phyloP scores from a whole-genome alignment of 2,329 filamentous ascomycete genomes.

The Aspergillus thermomutatus region DNA sequence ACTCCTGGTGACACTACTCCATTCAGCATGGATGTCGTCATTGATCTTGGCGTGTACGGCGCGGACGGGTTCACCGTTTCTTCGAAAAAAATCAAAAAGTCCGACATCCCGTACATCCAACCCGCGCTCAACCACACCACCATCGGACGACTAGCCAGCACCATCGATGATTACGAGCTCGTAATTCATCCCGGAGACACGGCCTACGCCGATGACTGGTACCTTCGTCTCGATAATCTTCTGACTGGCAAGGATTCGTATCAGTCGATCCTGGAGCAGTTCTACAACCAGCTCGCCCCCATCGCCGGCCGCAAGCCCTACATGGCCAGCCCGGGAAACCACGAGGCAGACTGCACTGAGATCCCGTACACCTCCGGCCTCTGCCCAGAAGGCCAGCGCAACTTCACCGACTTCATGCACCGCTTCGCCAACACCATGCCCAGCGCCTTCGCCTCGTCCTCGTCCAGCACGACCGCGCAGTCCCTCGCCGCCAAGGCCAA shows the following conservation, averaged over 20 bases:
- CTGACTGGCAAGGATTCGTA: conserved; percentile 51
- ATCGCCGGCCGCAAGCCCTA: conserved; percentile 55
- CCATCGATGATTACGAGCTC: conserved; percentile 55
- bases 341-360: conserved; percentile 53
- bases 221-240: conserved; percentile 44
- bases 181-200: conserved; percentile 45
- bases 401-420: conserved; percentile 60
- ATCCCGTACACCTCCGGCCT: conserved; percentile 21
- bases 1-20: conserved; percentile 53
- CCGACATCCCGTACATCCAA: conserved; percentile 48
- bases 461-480: conserved; percentile 40
- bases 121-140: conserved; percentile 58
- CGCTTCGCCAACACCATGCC: conserved; percentile 55
- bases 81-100: conserved; percentile 45
- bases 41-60: conserved; percentile 56
- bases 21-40: conserved; percentile 52
- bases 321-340: conserved; percentile 58
- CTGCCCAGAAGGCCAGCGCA: conserved; percentile 50
- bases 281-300: conserved; percentile 55
- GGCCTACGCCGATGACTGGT: conserved; percentile 60
- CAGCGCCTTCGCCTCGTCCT: conserved; percentile 49
- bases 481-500: conserved; percentile 46
- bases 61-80: conserved; percentile 51
- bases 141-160: conserved; percentile 53
- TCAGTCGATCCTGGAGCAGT: conserved; percentile 55